Conservation (phyloP, 2,329 filamentous ascomycete species). For the Calonectria pauciramosa region DNA sequence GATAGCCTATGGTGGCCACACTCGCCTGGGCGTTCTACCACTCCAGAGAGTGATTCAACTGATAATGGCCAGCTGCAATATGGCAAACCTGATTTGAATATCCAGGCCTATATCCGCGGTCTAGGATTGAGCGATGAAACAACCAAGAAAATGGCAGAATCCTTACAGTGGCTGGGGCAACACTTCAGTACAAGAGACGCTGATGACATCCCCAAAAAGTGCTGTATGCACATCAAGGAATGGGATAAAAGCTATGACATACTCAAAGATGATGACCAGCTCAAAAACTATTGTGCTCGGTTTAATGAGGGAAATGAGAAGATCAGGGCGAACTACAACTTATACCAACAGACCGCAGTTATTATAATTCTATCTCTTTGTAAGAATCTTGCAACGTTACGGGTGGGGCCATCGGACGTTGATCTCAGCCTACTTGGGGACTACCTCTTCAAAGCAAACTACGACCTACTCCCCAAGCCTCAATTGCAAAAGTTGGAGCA, state of each 20-base stretch:
- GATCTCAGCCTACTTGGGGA: not conserved
- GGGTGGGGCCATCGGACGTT: not conserved
- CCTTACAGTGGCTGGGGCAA: constrained; percentile 17
- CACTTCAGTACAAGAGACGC: not conserved
- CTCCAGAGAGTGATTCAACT: not conserved
- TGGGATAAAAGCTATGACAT: too few relatives aligned
- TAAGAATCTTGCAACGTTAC: not conserved
- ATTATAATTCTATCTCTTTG: constrained; percentile 28
- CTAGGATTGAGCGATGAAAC: not conserved
- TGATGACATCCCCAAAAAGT: not conserved
- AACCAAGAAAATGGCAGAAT: not conserved
- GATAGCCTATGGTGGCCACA: not conserved
- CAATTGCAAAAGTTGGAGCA: not conserved
- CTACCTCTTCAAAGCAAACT: constrained; percentile 26
- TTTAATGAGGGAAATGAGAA: not conserved
- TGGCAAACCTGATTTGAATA: not conserved
- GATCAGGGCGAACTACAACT: not conserved
- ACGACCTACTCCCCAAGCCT: not conserved
- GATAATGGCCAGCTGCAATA: not conserved
- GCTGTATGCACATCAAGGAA: not conserved
- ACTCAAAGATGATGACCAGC: not conserved
- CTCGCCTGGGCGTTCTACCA: not conserved
- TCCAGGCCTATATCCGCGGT: not conserved
- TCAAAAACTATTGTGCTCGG: not conserved
- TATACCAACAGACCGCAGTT: not conserved